A percentile compares a stretch with the other conserved stretches of the same genome.
phyloP scores from a whole-genome alignment of 2,329 filamentous ascomycete genomes.

The Ascocoryne sarcoides region DNA sequence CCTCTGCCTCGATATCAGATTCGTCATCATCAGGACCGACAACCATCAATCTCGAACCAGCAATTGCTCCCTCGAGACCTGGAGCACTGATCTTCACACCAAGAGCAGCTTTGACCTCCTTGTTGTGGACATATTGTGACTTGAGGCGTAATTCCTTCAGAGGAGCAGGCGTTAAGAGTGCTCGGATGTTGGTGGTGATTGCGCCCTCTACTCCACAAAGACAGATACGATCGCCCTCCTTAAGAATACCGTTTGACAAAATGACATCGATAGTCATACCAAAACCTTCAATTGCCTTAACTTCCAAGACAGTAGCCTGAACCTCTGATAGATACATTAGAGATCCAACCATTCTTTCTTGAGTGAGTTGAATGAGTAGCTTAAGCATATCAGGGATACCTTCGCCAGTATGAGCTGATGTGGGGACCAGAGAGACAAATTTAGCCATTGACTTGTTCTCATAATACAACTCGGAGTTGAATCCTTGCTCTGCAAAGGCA shows the following conservation, averaged over 20 bases:
- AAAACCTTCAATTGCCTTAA: constrained; percentile 98
- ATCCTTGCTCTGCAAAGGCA: constrained; percentile 90
- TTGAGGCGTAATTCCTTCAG: constrained; percentile 93
- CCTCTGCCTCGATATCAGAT: constrained; percentile 91
- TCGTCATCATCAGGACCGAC: constrained; percentile 94
- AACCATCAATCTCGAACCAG: constrained; percentile 87
- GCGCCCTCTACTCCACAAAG: constrained; percentile 94
- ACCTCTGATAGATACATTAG: constrained; percentile 99
- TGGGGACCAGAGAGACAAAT: constrained; percentile 92
- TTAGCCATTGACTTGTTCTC: constrained; percentile 97
- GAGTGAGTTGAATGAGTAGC: constrained; percentile 82
- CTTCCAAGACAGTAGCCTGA: constrained; percentile 94
- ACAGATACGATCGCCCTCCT: constrained; percentile 89
- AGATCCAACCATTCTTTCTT: constrained; percentile 93
- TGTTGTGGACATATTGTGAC: constrained; percentile 96
- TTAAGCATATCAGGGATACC: constrained; percentile 99
- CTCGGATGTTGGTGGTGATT: constrained; percentile 91
- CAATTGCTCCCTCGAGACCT: constrained; percentile 90
- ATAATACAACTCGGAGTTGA: constrained; percentile 95
- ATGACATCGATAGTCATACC: constrained; percentile 98
- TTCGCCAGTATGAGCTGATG: constrained; percentile 96
- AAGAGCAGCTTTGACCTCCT: constrained; percentile 95
- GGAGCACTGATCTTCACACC: constrained; percentile 99
- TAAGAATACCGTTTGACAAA: constrained; percentile 87
- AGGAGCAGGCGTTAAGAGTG: constrained; percentile 83